These are phyloP conservation scores for Eucalyptus marginata DNA, from an alignment of 345 rosid species.

Conservation along the genomic window DNA sequence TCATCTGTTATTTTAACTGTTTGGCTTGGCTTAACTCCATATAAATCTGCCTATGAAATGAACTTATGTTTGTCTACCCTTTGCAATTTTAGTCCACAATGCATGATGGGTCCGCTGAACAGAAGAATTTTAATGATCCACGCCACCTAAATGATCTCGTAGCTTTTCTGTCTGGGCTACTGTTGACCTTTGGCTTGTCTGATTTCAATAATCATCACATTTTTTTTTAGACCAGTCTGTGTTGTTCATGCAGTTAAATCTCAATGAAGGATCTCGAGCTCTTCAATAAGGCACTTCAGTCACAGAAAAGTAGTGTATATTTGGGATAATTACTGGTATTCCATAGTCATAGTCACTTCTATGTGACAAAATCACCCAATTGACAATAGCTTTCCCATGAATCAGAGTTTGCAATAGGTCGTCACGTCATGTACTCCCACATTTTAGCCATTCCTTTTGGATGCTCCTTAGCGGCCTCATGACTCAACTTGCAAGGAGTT, in stretches of 20 bases:
- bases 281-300: background rate
- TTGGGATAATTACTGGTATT: background rate
- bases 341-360: background rate
- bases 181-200: background rate
- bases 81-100: background rate
- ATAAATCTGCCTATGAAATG: background rate
- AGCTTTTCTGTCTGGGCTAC: background rate
- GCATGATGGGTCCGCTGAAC: background rate
- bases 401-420: background rate
- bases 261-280: background rate
- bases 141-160: background rate
- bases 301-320: background rate
- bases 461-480: background rate
- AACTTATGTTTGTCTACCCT: background rate
- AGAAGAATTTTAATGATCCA: no score
- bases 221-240: background rate
- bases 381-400: background rate
- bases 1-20: background rate
- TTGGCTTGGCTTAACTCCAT: background rate
- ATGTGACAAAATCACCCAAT: background rate
- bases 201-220: background rate
- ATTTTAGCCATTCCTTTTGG: background rate
- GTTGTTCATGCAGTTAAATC: background rate
- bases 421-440: background rate
- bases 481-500: background rate